Percentiles rank a stretch among this genome's conserved stretches.
Conservation (phyloP, 139 green algal genomes). For the Parachlorella kessleri region DNA sequence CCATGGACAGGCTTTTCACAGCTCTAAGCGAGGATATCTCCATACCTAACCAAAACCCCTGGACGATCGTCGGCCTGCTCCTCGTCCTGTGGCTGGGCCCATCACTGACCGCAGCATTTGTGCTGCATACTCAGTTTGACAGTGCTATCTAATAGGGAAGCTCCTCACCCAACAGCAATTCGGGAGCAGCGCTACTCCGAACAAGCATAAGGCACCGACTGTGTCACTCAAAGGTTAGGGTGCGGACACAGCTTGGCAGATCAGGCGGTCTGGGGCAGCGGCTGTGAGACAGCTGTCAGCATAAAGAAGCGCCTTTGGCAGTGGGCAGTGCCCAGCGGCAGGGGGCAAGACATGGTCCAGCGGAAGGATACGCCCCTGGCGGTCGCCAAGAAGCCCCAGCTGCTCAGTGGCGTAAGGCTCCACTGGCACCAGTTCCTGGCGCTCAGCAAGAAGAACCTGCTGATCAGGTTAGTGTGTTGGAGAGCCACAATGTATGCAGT, state of each 20-base stretch:
- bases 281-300: no score
- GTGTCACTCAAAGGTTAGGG: no score
- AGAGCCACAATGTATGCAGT: no score
- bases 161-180: no score
- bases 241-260: no score
- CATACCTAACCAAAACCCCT: neutral
- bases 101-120: neutral
- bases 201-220: no score
- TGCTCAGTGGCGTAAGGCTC: conserved; percentile 2
- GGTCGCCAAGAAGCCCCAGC: neutral
- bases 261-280: no score
- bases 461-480: conserved; percentile 34
- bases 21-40: neutral
- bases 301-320: no score
- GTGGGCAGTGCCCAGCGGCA: no score
- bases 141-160: no score
- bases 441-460: conserved; percentile 19
- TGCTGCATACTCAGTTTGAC: neutral
- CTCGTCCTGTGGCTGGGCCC: neutral
- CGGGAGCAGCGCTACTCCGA: no score
- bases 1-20: neutral
- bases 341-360: no score
- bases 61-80: neutral
- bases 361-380: conserved; percentile 6
- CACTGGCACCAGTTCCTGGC: conserved; percentile 32